Evolutionary conservation across 192 early-diverging fungal species (phyloP).

Genomic region (Coemansia sp.): DNA sequence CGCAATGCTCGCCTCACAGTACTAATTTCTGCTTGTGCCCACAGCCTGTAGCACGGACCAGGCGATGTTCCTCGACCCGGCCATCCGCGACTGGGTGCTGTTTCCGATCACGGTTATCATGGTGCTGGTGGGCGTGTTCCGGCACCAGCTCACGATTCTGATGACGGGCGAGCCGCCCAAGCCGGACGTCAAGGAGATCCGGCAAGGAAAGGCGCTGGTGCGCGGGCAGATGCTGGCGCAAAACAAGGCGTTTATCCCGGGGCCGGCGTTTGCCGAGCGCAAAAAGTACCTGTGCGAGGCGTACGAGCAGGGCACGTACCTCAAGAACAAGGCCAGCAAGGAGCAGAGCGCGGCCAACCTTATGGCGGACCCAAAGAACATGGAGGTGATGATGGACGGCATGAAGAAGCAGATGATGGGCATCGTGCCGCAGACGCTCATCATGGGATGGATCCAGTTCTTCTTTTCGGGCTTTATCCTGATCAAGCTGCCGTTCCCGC

Average conservation of each 20-base stretch:
- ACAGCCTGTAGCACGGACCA: constrained; percentile 44
- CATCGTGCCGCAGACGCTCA: constrained; percentile 96
- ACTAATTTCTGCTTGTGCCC: too few species aligned
- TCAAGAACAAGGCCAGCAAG: constrained; percentile 76
- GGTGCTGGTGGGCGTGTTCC: constrained; percentile 92
- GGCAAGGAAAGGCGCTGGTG: constrained; percentile 79
- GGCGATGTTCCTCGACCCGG: constrained; percentile 71
- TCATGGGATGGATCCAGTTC: constrained; percentile 99
- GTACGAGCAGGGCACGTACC: constrained; percentile 76
- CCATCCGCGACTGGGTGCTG: constrained; percentile 89
- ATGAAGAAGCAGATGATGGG: constrained; percentile 98
- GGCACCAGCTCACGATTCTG: constrained; percentile 89
- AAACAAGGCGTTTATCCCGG: constrained; percentile 65
- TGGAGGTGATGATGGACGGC: constrained; percentile 96
- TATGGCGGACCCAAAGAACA: constrained; percentile 87
- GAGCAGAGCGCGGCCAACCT: constrained; percentile 65
- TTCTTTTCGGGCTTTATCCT: constrained; percentile 98
- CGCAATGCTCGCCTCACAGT: too few species aligned
- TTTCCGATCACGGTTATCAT: constrained; percentile 97
- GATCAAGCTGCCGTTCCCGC: constrained; percentile 94
- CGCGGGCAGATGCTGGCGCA: constrained; percentile 68
- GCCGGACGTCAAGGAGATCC: constrained; percentile 70
- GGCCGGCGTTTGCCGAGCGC: constrained; percentile 66
- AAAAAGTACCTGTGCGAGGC: constrained; percentile 68
- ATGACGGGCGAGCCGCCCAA: constrained; percentile 78